Percentiles rank a stretch among this genome's conserved stretches.
Conservation (phyloP, 1,139 yeast species). For the Hansenula sp. region DNA sequence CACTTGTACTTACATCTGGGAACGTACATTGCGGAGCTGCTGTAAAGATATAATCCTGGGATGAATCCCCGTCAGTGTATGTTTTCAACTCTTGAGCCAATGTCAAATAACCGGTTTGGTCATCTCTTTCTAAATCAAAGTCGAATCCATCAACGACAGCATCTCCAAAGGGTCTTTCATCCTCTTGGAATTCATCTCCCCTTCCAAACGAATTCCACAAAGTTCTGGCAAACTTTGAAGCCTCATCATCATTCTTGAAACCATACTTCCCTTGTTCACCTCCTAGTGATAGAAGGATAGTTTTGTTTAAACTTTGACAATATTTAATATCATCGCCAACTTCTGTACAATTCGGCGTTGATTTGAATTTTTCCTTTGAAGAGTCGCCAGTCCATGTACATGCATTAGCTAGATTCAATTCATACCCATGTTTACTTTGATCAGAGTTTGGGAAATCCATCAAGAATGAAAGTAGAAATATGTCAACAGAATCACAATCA, state of each 20-base stretch:
- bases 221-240: constrained; percentile 54
- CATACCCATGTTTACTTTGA: constrained; percentile 14
- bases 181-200: constrained; percentile 23
- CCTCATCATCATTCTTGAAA: constrained; percentile 52
- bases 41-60: constrained; percentile 55
- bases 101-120: constrained; percentile 49
- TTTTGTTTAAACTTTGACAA: constrained; percentile 68
- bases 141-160: constrained; percentile 60
- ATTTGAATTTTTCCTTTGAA: background rate
- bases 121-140: constrained; percentile 50
- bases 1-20: constrained; percentile 70
- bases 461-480: constrained; percentile 61
- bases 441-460: constrained; percentile 44
- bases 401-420: constrained; percentile 15
- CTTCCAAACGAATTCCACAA: constrained; percentile 78
- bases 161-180: constrained; percentile 61
- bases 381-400: constrained; percentile 9
- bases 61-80: constrained; percentile 4
- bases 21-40: constrained; percentile 89
- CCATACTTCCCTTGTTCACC: constrained; percentile 66
- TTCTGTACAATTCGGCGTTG: constrained; percentile 13
- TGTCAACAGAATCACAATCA: constrained; percentile 54
- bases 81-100: constrained; percentile 37
- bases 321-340: constrained; percentile 60
- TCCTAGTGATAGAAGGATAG: constrained; percentile 69